Conservation (phyloP, 768 basidiomycete genomes). For the Neoboletus brunneissimus region DNA sequence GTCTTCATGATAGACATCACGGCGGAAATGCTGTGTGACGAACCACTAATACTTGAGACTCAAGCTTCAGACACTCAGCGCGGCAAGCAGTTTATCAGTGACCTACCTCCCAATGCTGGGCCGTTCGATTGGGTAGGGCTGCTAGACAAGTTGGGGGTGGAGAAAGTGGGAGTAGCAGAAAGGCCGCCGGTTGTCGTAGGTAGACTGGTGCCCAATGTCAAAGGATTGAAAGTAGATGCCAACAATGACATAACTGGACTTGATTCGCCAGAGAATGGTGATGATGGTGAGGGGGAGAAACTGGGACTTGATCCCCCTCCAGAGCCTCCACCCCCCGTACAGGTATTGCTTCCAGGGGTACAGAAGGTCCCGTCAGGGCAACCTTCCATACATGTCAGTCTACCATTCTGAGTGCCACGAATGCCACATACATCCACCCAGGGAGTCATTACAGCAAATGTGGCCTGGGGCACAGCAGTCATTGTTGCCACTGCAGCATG, state of each 20-base stretch:
- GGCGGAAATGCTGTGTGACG: constrained; percentile 11
- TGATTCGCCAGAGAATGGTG: background rate
- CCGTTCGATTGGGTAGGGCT: background rate
- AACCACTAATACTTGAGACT: background rate
- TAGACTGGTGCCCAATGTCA: background rate
- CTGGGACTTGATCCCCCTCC: background rate
- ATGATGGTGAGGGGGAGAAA: background rate
- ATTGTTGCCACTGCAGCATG: constrained; percentile 7
- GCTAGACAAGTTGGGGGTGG: background rate
- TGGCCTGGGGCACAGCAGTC: constrained; percentile 11
- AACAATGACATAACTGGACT: background rate
- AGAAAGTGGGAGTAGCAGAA: background rate
- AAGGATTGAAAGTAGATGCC: background rate
- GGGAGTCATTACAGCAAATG: constrained; percentile 21
- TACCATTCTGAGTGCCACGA: background rate
- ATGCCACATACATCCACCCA: constrained; percentile 22
- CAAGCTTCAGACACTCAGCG: background rate
- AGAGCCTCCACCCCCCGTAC: background rate
- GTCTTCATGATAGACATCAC: background rate
- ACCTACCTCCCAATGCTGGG: constrained; percentile 1
- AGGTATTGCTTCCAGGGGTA: constrained; percentile 1
- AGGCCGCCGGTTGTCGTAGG: background rate
- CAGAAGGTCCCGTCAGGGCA: constrained; percentile 17
- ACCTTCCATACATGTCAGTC: constrained; percentile 14
- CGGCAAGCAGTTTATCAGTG: too few species aligned